Base-by-base conservation (phyloP, 2,329 filamentous ascomycete species). In the Xylariaceae sp. region DNA sequence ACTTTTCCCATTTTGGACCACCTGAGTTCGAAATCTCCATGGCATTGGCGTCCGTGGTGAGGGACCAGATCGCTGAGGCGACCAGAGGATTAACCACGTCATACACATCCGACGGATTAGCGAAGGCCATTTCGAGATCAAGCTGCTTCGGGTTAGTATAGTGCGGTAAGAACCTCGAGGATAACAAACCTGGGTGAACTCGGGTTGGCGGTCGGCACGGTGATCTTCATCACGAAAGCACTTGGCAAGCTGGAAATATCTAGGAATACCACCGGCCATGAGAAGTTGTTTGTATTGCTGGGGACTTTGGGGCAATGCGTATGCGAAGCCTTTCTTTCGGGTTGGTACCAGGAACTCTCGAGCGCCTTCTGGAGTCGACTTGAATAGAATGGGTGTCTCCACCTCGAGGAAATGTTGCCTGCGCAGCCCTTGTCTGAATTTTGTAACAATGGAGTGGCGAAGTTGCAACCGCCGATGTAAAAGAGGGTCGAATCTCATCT, bases 261-360 rank as follows among this genome's bases (percentile, higher is more conserved):
- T 83, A 1, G 79, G 74, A 10, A 96, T 80, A 0, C 92, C 92
- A 56, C 88, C 88, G 0, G 91, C 89, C 91, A 99, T 97, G 40
- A 99, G 80, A 1, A 96, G 89, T 73, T 99, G 94, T 73, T 99
- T 99, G 69, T 97, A 99, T 70, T 99, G 94, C 70, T 99, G 94
- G 0, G 94, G 94, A 61, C 92, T 97, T 69, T 99, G 95, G 0
- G 92, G 92, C 18, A 99, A 76, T 8, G 94, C 94, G 70, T 97
- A 99, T 3, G 89, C 91, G 56, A 85, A 75, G 0, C 89, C 90
- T 1, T 78, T 79, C 34, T 79, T 81, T 26, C 94, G 79, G 0
- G 92, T 95, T 0, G 94, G 94, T 4, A 99, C 92, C 5, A 99
- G 71, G 58, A 99, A 99, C 69, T 99, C 94, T 46, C 92, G 80